Percentiles rank a stretch among this genome's conserved stretches.
Conservation (phyloP, 2,329 filamentous ascomycete genomes). For the Cercospora sojina region DNA sequence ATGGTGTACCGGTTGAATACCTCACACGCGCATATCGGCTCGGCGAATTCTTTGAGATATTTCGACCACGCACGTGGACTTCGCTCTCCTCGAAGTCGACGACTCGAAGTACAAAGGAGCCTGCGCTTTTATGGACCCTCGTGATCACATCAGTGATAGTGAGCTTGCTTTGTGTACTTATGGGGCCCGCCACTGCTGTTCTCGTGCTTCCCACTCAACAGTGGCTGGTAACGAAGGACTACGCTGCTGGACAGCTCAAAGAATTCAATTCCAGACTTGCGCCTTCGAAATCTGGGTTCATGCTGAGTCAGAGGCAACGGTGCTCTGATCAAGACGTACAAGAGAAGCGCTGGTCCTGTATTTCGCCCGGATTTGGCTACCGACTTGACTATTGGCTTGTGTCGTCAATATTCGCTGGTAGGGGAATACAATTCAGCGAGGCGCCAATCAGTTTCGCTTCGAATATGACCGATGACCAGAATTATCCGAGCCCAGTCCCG, state of each 20-base stretch:
- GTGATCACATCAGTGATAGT: not conserved
- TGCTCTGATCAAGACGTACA: not conserved
- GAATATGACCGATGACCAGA: not conserved
- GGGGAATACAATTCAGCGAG: not conserved
- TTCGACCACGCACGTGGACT: not conserved
- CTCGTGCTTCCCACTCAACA: slow-evolving; percentile 33
- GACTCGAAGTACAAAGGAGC: not conserved
- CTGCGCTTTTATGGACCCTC: not conserved
- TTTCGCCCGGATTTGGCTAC: not conserved
- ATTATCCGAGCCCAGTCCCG: not conserved
- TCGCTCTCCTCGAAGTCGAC: not conserved
- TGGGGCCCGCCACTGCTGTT: slow-evolving; percentile 31
- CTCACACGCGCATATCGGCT: slow-evolving; percentile 20
- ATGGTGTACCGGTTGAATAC: slow-evolving; percentile 35
- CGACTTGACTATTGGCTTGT: not conserved
- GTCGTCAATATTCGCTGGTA: not conserved
- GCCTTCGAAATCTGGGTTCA: not conserved
- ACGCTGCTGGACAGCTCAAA: not conserved
- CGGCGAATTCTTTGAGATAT: not conserved
- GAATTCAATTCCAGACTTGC: not conserved
- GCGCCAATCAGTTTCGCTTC: not conserved
- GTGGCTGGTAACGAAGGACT: slow-evolving; percentile 24
- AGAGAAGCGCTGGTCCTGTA: not conserved
- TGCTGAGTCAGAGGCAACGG: not conserved
- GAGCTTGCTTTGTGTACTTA: not conserved